These are phyloP conservation scores for Patellaria atrata DNA, from an alignment of 495 filamentous ascomycete species.

Conservation along the genomic window DNA sequence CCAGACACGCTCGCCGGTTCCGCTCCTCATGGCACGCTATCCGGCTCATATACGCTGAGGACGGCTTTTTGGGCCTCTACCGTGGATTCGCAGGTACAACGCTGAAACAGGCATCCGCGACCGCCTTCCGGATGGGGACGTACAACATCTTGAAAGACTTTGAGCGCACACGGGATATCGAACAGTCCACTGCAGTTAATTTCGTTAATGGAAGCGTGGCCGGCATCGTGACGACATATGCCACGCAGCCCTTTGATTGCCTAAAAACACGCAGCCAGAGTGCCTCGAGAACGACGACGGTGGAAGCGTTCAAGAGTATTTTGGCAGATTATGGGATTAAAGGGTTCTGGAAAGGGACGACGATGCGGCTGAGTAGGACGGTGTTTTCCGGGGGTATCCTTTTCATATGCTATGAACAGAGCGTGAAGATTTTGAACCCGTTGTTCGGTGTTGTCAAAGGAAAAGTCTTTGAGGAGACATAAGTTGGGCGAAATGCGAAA, in stretches of 20 bases:
- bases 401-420: slow-evolving; percentile 49
- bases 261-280: slow-evolving; percentile 52
- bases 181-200: slow-evolving; percentile 33
- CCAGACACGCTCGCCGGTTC: slow-evolving; percentile 37
- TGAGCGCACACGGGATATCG: slow-evolving; percentile 30
- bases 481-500: too few species aligned
- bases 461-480: slow-evolving; percentile 5
- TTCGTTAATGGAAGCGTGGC: slow-evolving; percentile 49
- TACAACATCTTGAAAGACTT: slow-evolving; percentile 56
- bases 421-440: slow-evolving; percentile 22
- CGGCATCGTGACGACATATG: slow-evolving; percentile 44
- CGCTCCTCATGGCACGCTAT: slow-evolving; percentile 37
- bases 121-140: slow-evolving; percentile 48
- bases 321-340: slow-evolving; percentile 39
- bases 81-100: slow-evolving; percentile 47
- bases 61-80: slow-evolving; percentile 44
- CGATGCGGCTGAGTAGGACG: slow-evolving; percentile 49
- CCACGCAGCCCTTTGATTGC: slow-evolving; percentile 53
- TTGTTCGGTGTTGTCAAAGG: slow-evolving; percentile 8
- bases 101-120: slow-evolving; percentile 51
- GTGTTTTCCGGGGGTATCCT: slow-evolving; percentile 52
- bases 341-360: slow-evolving; percentile 52
- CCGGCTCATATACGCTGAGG: slow-evolving; percentile 31
- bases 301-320: slow-evolving; percentile 38
- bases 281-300: slow-evolving; percentile 36